A percentile compares a stretch with the other conserved stretches of the same genome.
Evolutionary conservation across 805 yeast genomes (phyloP).

Genomic region (Metschnikowia amazonensis): DNA sequence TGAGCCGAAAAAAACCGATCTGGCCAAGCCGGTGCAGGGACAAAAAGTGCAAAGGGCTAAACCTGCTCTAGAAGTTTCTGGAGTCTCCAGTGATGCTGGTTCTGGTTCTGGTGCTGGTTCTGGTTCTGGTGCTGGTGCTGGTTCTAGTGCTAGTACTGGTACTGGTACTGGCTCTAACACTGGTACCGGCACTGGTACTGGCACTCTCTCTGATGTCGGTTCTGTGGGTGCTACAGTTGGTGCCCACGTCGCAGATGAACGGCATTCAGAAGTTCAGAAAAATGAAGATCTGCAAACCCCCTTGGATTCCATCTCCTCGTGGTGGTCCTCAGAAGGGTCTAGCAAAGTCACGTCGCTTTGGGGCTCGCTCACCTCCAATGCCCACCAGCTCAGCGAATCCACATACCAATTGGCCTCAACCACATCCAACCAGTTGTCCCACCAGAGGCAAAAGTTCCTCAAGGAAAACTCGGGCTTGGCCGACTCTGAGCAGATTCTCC

Average conservation of each 20-base stretch:
- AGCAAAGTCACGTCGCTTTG: slow-evolving; percentile 61
- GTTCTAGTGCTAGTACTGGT: too few relatives aligned
- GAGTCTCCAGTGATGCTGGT: too few relatives aligned
- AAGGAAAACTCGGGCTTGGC: slow-evolving; percentile 21
- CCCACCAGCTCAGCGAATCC: slow-evolving; percentile 45
- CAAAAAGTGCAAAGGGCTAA: too few relatives aligned
- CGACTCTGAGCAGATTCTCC: slow-evolving; percentile 27
- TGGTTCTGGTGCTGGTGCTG: too few relatives aligned
- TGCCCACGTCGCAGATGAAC: too few relatives aligned
- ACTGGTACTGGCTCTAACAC: too few relatives aligned
- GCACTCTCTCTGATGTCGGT: too few relatives aligned
- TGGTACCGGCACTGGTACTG: too few relatives aligned
- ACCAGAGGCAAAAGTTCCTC: slow-evolving; percentile 36
- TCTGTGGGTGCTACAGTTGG: background rate
- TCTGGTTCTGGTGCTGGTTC: too few relatives aligned
- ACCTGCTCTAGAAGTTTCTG: too few relatives aligned
- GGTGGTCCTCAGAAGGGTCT: slow-evolving; percentile 76
- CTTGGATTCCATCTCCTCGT: slow-evolving; percentile 57
- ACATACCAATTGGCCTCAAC: slow-evolving; percentile 48
- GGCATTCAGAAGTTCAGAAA: too few relatives aligned
- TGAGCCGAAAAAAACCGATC: slow-evolving; percentile 29
- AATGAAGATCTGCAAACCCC: slow-evolving; percentile 36
- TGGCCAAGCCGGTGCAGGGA: too few relatives aligned
- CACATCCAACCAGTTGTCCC: slow-evolving; percentile 39
- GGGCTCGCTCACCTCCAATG: slow-evolving; percentile 60